Base-by-base conservation (phyloP, 2,329 filamentous ascomycete genomes). In the Alternaria longipes region DNA sequence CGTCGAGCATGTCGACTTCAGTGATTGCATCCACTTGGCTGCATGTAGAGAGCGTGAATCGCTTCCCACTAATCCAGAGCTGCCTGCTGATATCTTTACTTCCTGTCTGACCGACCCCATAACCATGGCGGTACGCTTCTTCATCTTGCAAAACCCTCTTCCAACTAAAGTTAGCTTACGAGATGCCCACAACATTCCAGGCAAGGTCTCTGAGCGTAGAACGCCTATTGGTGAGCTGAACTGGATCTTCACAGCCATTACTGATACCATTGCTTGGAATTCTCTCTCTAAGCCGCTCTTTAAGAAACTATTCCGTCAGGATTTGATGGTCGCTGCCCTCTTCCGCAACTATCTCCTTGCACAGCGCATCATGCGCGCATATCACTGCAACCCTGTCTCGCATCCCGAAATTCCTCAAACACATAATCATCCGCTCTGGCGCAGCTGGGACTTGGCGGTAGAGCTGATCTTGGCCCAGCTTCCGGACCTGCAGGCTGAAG, bases 161-260 rank as follows among this genome's bases (percentile, higher is more conserved):
- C 85, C 85, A 5, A 86, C 81, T 16, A 87, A 86, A 41, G 82
- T 97, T 57, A 90, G 88, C 2, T 87, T 94, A 4, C 92, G 95
- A 62, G 88, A 94, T 69, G 94, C 94, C 42, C 91, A 93, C 78
- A 92, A 93, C 72, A 90, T 99, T 18, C 94, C 94, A 3, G 95
- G 95, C 34, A 90, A 93, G 64, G 86, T 98, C 42, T 94, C 97
- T 74, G 95, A 99, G 80, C 87, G 95, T 62, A 87, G 95, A 74
- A 98, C 95, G 51, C 95, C 95, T 8, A 85, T 99, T 34, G 95
- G 95, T 64, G 95, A 99, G 81, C 84, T 99, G 14, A 99, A 99
- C 74, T 99, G 95, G 95, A 99, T 99, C 36, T 98, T 99, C 75
- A 99, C 95, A 0, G 95, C 95, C 56, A 98, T 99, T 67, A 99